Percentiles rank a stretch among this genome's conserved stretches.
phyloP scores from a whole-genome alignment of 305 asterid genomes.

The Monarda citriodora region DNA sequence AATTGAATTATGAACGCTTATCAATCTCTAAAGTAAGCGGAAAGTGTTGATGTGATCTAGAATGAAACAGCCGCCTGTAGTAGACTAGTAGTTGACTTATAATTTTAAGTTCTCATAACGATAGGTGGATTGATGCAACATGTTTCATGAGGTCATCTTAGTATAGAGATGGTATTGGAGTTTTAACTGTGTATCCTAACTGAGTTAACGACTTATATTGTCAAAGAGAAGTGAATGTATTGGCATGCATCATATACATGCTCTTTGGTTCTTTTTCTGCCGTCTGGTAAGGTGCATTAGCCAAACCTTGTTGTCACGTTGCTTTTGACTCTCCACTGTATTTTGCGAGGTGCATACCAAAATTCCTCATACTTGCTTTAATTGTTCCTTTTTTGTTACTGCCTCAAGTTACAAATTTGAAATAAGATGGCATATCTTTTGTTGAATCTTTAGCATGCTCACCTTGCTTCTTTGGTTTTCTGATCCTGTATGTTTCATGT shows the following conservation, averaged over 20 bases:
- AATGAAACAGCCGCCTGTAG: background rate
- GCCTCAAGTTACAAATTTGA: too few species aligned
- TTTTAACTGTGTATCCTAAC: background rate
- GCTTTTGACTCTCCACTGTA: background rate
- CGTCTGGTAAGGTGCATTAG: background rate
- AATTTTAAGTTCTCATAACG: background rate
- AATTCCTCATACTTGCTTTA: background rate
- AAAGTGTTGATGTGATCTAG: background rate
- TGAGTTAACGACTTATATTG: background rate
- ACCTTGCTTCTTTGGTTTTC: background rate
- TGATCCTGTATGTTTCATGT: background rate
- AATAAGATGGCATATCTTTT: background rate
- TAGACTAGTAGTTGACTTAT: background rate
- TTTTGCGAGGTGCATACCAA: background rate
- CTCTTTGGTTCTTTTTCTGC: background rate
- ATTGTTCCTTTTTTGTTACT: too few species aligned
- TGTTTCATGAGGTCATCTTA: background rate
- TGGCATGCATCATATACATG: too few species aligned
- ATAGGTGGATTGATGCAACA: slow-evolving; percentile 12
- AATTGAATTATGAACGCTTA: background rate
- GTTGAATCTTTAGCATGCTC: background rate
- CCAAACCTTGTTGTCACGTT: background rate
- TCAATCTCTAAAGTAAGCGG: background rate
- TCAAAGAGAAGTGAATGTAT: background rate
- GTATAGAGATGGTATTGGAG: background rate